A percentile compares a stretch with the other conserved stretches of the same genome.
Conservation (phyloP, 1,284 basidiomycete species). For the Sporisorium scitamineum region DNA sequence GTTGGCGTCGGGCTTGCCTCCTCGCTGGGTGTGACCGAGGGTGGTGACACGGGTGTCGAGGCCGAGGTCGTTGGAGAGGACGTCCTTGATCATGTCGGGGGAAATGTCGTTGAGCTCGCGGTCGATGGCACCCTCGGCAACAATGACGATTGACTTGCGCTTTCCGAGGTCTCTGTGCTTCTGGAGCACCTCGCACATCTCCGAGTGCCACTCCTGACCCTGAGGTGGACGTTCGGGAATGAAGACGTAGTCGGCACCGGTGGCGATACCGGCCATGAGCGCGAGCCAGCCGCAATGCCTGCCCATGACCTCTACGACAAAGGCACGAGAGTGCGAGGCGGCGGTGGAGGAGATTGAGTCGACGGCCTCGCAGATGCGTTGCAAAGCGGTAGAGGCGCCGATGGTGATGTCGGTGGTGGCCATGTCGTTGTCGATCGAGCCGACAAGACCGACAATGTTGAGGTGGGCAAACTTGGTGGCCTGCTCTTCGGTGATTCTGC, state of each 20-base stretch:
- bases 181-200: conserved; percentile 89
- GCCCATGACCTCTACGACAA: conserved; percentile 99
- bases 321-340: conserved; percentile 93
- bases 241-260: conserved; percentile 96
- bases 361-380: conserved; percentile 96
- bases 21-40: conserved; percentile 95
- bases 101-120: conserved; percentile 87
- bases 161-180: conserved; percentile 92
- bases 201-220: conserved; percentile 84
- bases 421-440: conserved; percentile 99
- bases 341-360: conserved; percentile 99
- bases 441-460: conserved; percentile 95
- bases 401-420: conserved; percentile 96
- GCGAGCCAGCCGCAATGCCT: conserved; percentile 98
- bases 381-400: conserved; percentile 92
- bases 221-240: conserved; percentile 92
- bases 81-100: conserved; percentile 88
- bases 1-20: conserved; percentile 89
- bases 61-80: conserved; percentile 85
- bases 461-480: conserved; percentile 81
- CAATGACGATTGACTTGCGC: conserved; percentile 97
- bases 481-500: conserved; percentile 82
- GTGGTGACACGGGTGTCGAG: conserved; percentile 98
- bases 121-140: conserved; percentile 95
- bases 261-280: conserved; percentile 89